A percentile compares a stretch with the other conserved stretches of the same genome.
These are phyloP conservation scores for Auriculariales sp. DNA, from an alignment of 768 basidiomycete species.

Conservation along the genomic window DNA sequence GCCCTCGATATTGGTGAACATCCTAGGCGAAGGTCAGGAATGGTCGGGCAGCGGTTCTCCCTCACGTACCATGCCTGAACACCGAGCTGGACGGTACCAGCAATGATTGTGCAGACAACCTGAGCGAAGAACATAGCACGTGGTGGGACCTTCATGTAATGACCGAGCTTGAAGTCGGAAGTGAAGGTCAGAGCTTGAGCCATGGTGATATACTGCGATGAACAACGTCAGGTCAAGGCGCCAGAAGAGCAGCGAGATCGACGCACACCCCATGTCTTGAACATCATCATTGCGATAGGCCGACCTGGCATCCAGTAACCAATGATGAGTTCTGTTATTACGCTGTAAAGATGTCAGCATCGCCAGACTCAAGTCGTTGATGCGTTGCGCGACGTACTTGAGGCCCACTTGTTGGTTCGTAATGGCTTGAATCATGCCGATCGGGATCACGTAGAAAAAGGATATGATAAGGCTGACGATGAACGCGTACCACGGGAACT, in stretches of 20 bases:
- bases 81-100: slow-evolving; percentile 22
- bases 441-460: slow-evolving; percentile 58
- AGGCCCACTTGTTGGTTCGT: slow-evolving; percentile 20
- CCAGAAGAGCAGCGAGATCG: background rate
- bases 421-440: slow-evolving; percentile 34
- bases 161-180: slow-evolving; percentile 27
- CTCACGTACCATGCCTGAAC: slow-evolving; percentile 23
- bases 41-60: too few species aligned
- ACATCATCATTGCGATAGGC: slow-evolving; percentile 41
- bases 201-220: slow-evolving; percentile 19
- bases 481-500: slow-evolving; percentile 61
- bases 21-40: slow-evolving; percentile 13
- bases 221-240: background rate
- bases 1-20: slow-evolving; percentile 41
- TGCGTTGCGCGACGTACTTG: slow-evolving; percentile 7
- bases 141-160: slow-evolving; percentile 35
- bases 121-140: slow-evolving; percentile 56
- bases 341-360: slow-evolving; percentile 5
- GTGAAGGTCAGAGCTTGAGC: slow-evolving; percentile 20
- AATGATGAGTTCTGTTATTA: slow-evolving; percentile 22
- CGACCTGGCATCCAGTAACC: slow-evolving; percentile 19
- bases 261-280: slow-evolving; percentile 29
- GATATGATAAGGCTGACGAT: slow-evolving; percentile 53
- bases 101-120: slow-evolving; percentile 25
- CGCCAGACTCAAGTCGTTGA: background rate